Base-by-base conservation (phyloP, 345 rosid species). In the Arabidopsis arenosa region DNA sequence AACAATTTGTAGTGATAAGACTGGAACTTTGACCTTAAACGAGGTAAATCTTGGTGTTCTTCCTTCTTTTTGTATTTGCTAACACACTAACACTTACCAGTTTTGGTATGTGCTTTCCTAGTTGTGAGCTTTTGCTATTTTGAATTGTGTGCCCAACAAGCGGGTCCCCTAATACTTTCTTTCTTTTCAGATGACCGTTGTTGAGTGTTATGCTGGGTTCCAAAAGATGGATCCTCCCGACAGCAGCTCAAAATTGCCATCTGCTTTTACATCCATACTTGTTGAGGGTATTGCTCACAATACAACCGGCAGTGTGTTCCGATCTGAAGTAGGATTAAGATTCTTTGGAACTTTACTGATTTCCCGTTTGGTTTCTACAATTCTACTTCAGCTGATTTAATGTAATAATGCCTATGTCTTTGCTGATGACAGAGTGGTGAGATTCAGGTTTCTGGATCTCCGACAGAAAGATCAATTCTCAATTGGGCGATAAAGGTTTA, bases 1-100 rank as follows among this genome's bases (percentile, higher is more conserved):
- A 59, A 93, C 98, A 45, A 93, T 93, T 66, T 93, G 98, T 82
- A 91, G 98, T 86, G 97, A 93, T 66, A 93, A 93, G 88, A 93
- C 98, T 41, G 98, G 98, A 80, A 91, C 98, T 26, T 77, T 93
- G 81, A 93, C 98, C 30, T 73, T 89, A 84, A 93, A 92, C 70
- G 78, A 92, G 96, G 97, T 87, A 48, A 63, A 28, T 63, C 48
- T 23, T 66, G 35, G 56, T 61, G 49, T 57, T 15, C n/a, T 13
- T 63, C 37, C 56, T 72, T 51, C 30, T 33, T 72, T 76, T 26
- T 62, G 13, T 49, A 69, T 44, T 18, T 68, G 47, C 63, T 68
- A 57, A 37, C 14, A 35, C 32, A n/a, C 65, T 66, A 37, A 21
- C 54, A 28, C 35, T 75, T 40, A 9, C 73, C 14, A n/a, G 65